Base-by-base conservation (phyloP, 169 alveolate species). In the Neospora caninum region DNA sequence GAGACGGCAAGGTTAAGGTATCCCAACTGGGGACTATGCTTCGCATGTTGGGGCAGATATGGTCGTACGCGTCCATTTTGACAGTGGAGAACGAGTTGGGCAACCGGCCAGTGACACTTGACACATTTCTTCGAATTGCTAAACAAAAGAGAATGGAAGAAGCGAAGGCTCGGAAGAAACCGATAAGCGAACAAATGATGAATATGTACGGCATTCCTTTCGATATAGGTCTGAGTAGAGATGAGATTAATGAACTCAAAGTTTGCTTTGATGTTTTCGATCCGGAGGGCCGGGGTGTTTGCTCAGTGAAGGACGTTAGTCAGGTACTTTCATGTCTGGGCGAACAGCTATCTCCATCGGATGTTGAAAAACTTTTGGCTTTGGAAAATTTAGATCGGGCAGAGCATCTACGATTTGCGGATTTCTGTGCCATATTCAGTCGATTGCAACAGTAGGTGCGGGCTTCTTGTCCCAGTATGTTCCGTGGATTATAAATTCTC, bases 11-110 rank as follows among this genome's bases (percentile, higher is more conserved):
- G 41, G 89, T 82, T 18, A 38, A 82, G 27, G 89, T 42, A 9
- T 29, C 89, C 29, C 89, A 82, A 27, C 89, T 91, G 43, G 93
- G 93, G 34, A 42, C 70, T 6, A 91, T 91, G 93, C 88, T 91
- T 45, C 67, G 93, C 67, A 64, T 80, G 54, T 39, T 91, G 93
- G 93, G 93, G 0, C 93, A 91, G 41, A 87, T 91, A 13, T 91
- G 93, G 93, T 64, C 88, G 20, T 91, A 39, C 38, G 88, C 82
- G 7, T 41, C 82, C 38, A 39, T 91, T 13, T 31, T 42, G 78
- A 45, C 31, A 22, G 93, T 91, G 4, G 80, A 64, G 13, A 36
- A 42, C 0, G 41, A 42, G 54, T 80, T 39, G 10, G 88, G 88
- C n/a, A 54, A 43, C 22, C 25, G 88, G 39, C 80, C 67, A 10